Percentiles rank a stretch among this genome's conserved stretches.
phyloP scores from a whole-genome alignment of 306 rosid species.

The Cicer bijugum region DNA sequence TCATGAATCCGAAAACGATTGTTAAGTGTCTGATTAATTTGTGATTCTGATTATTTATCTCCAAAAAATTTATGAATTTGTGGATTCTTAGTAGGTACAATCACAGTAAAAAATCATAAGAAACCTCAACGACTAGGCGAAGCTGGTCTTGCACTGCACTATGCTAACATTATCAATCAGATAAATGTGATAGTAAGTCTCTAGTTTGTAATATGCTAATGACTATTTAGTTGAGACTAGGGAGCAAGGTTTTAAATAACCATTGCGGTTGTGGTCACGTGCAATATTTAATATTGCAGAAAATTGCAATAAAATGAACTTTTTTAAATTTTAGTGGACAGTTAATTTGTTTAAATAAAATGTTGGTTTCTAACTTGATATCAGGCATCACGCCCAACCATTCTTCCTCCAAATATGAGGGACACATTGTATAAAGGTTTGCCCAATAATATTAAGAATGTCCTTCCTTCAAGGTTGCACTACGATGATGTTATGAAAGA shows the following conservation, averaged over 20 bases:
- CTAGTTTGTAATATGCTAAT: constrained; percentile 5
- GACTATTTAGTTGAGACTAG: background rate
- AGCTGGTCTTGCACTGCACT: constrained; percentile 94
- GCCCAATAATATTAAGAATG: constrained; percentile 67
- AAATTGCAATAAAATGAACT: background rate
- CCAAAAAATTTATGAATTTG: constrained; percentile 7
- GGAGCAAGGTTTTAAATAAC: background rate
- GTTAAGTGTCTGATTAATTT: background rate
- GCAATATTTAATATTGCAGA: background rate
- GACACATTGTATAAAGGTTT: constrained; percentile 79
- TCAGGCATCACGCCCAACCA: constrained; percentile 79
- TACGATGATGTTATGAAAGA: constrained; percentile 54
- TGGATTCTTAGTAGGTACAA: constrained; percentile 50
- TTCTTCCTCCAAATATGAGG: constrained; percentile 77
- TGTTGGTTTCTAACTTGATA: constrained; percentile 5
- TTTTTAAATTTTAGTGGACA: too few species aligned
- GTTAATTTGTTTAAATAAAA: background rate
- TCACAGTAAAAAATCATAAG: constrained; percentile 25
- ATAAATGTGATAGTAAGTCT: constrained; percentile 78
- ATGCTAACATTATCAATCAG: constrained; percentile 83
- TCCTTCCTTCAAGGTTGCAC: constrained; percentile 66
- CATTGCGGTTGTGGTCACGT: background rate
- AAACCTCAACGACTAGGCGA: constrained; percentile 69
- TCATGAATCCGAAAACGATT: constrained; percentile 9
- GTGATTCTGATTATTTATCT: constrained; percentile 20